Evolutionary conservation across 441 rosid species (phyloP), one percentile per base, ranked within the genome.

Genomic region (Gossypium davidsonii): DNA sequence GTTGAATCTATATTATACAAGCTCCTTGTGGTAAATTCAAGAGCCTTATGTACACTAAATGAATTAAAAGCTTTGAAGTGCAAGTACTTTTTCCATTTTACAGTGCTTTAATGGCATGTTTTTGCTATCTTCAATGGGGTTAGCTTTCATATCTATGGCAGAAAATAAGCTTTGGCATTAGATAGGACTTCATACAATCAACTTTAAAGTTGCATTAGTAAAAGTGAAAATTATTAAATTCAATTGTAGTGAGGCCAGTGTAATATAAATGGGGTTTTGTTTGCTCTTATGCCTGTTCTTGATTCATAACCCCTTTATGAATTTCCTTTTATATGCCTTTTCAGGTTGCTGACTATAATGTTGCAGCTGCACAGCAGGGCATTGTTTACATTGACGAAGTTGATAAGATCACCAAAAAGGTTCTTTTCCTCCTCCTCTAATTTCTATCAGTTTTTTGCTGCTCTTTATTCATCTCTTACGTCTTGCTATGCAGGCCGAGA

Each of bases 281-380:
- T 51, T 23, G 9, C 21, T 70, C 57, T 21, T 26, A 5, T 37
- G 17, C 51, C 34, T 18, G 15, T 23, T 57, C 12, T 21, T 17
- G 61, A 63, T 63, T 37, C 26, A 63, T 68, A 49, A 53, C 15
- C 59, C 26, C 8, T 17, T 52, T 28, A 9, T 67, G 21, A 23
- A 34, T 23, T 26, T 20, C 53, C 18, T 18, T 55, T 75, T 67
- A 0, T 75, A 61, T 60, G 5, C 25, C 59, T 69, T 75, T 25
- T 76, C 83, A 95, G 99, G 96, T 84, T 77, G 93, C 97, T 74
- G 97, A 95, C 79, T 91, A 95, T 79, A 95, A 95, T 77, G 97
- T 95, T 76, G 88, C 95, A 79, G 98, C 99, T 77, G 99, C 99
- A 52, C 99, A 96, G 80, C 99, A 96, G 82, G 99, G 99, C 78